Evolutionary conservation across 371 early-diverging fungal species (phyloP).

Genomic region (Rhizopus stolonifer): DNA sequence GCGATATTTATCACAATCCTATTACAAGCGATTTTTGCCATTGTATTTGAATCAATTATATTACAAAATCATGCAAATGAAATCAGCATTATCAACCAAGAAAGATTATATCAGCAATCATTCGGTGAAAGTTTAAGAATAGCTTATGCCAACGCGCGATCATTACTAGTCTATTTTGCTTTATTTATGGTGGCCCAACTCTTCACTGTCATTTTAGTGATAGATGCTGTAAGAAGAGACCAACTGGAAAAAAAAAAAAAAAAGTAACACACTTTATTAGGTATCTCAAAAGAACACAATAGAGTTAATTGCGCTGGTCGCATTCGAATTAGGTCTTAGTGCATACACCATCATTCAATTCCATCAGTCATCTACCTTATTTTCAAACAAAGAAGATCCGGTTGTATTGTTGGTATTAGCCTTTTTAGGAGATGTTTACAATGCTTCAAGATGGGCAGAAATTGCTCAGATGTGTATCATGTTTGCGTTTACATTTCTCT

Average conservation of each 20-base stretch:
- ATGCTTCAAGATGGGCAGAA: conserved; percentile 49
- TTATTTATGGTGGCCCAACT: conserved; percentile 48
- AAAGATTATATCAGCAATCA: conserved; percentile 30
- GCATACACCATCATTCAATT: conserved; percentile 50
- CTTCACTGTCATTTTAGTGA: conserved; percentile 41
- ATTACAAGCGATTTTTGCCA: conserved; percentile 40
- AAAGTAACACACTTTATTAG: conserved; percentile 12
- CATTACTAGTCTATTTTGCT: conserved; percentile 44
- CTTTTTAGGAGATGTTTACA: conserved; percentile 28
- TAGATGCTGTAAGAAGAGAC: conserved; percentile 42
- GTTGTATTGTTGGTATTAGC: conserved; percentile 13
- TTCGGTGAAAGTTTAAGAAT: conserved; percentile 28
- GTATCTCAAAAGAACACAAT: conserved; percentile 52
- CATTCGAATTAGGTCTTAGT: conserved; percentile 49
- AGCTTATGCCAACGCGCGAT: conserved; percentile 45
- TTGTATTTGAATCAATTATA: conserved; percentile 43
- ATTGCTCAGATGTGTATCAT: conserved; percentile 46
- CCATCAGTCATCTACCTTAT: conserved; percentile 44
- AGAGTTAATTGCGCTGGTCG: conserved; percentile 49
- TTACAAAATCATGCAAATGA: conserved; percentile 33
- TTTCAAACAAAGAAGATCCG: conserved; percentile 18
- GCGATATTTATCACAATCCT: conserved; percentile 39
- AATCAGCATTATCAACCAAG: conserved; percentile 35
- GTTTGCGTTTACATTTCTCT: conserved; percentile 33
- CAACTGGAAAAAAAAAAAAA: not conserved